A percentile compares a stretch with the other conserved stretches of the same genome.
Conservation (phyloP, 129 eudicot genomes). For the Helianthus annuus region DNA sequence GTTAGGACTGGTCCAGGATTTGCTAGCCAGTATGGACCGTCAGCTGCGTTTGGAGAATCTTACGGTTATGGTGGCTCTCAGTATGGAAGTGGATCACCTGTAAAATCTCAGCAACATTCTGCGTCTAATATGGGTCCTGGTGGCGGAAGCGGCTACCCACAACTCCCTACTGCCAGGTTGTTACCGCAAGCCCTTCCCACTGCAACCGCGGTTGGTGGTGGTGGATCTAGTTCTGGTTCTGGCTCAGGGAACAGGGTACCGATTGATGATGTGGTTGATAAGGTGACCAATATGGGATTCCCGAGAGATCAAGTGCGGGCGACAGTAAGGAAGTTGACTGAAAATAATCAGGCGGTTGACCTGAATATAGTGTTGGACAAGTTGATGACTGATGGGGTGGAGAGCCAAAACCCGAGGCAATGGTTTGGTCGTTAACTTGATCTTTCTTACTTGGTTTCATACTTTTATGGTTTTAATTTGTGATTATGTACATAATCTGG, state of each 20-base stretch:
- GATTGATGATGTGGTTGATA: slow-evolving; percentile 91
- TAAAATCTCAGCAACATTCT: slow-evolving; percentile 57
- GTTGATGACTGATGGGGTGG: slow-evolving; percentile 83
- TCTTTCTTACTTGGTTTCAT: not conserved
- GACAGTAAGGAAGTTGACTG: slow-evolving; percentile 79
- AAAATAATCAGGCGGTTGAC: slow-evolving; percentile 91
- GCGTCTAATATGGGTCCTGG: slow-evolving; percentile 45
- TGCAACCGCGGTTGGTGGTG: slow-evolving; percentile 58
- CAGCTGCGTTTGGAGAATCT: slow-evolving; percentile 60
- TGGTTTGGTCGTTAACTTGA: slow-evolving; percentile 67
- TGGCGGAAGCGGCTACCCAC: slow-evolving; percentile 62
- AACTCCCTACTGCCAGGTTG: slow-evolving; percentile 83
- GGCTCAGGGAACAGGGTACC: slow-evolving; percentile 85
- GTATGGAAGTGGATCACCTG: slow-evolving; percentile 60
- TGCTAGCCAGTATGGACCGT: slow-evolving; percentile 50
- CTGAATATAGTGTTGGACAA: slow-evolving; percentile 85
- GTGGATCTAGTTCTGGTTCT: slow-evolving; percentile 47
- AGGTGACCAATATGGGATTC: slow-evolving; percentile 91
- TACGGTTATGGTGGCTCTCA: slow-evolving; percentile 60
- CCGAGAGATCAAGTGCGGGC: slow-evolving; percentile 89
- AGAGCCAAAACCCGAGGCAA: slow-evolving; percentile 51
- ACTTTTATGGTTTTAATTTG: slow-evolving; percentile 2
- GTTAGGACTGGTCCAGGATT: slow-evolving; percentile 57
- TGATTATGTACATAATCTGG: slow-evolving; percentile 36
- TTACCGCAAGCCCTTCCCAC: slow-evolving; percentile 85